Evolutionary conservation across 2,329 filamentous ascomycete species (phyloP).

Genomic region (Fusarium bulbicola): DNA sequence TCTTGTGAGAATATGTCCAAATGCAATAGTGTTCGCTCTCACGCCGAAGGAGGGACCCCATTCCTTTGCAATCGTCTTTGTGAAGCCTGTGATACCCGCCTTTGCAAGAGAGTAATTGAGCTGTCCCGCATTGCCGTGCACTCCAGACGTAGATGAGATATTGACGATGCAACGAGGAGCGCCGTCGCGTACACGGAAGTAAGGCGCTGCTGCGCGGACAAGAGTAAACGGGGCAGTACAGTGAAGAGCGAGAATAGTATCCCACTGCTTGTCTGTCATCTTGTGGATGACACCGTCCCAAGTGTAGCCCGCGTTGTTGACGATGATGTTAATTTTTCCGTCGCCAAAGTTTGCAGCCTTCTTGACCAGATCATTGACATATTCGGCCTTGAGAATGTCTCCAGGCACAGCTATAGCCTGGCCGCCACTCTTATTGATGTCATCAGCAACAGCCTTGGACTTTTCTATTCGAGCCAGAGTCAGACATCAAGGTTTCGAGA

Average conservation of each 20-base stretch:
- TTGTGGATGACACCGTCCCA: constrained; percentile 96
- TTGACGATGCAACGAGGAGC: constrained; percentile 83
- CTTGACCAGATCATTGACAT: constrained; percentile 76
- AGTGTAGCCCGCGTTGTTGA: constrained; percentile 92
- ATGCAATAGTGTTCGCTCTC: constrained; percentile 83
- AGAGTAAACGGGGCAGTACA: constrained; percentile 87
- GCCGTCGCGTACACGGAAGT: constrained; percentile 87
- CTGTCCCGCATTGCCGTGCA: constrained; percentile 91
- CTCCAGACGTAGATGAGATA: constrained; percentile 81
- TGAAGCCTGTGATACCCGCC: constrained; percentile 82
- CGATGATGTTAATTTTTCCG: constrained; percentile 90
- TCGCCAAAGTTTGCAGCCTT: constrained; percentile 81
- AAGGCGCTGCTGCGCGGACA: constrained; percentile 80
- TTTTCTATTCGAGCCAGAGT: constrained; percentile 62
- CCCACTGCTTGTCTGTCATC: constrained; percentile 92
- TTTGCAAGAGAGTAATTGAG: constrained; percentile 89
- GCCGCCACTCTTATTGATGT: constrained; percentile 73
- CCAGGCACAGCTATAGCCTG: constrained; percentile 78
- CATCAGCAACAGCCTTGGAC: constrained; percentile 70
- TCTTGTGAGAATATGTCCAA: constrained; percentile 82
- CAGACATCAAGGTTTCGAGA: background rate
- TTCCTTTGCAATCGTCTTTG: constrained; percentile 91
- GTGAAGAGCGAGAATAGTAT: constrained; percentile 85
- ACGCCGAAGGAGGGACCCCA: constrained; percentile 89
- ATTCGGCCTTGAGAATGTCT: constrained; percentile 76